Base-by-base conservation (phyloP, 1,284 basidiomycete genomes). In the Ceratobasidium sp. region DNA sequence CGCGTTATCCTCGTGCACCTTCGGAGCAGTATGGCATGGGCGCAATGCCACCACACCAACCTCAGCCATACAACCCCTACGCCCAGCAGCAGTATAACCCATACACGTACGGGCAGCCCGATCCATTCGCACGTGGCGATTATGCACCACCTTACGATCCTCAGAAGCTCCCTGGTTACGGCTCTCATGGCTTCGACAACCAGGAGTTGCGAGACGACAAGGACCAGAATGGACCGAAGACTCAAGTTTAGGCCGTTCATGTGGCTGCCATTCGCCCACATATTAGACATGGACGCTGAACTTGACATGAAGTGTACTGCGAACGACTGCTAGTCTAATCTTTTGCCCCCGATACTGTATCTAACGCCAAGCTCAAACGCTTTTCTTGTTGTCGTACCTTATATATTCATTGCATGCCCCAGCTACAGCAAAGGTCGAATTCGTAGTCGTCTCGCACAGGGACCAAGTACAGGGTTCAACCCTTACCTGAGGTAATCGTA, bases 11-110 rank as follows among this genome's bases (percentile, higher is more conserved):
- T 50, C 67, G 67, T 44, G 67, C 67, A n/a, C 67, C 67, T 9
- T 72, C 67, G 14, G 67, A 72, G 17, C 67, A 60, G 19, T 72
- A 72, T 29, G 41, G 29, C 41, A 72, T 72, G 67, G 67, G 67
- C 7, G 67, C 67, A 31, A 31, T 72, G 45, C 67, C n/a, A 6
- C 53, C 62, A n/a, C 67, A 72, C 24, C 67, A 72, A 4, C 67
- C 67, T 33, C 67, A 72, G 56, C 67, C 41, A 3, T 60, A 72
- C 44, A 72, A 72, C 22, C 67, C 67, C 31, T 72, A 72, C 29
- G 67, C 56, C 27, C 67, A 72, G 27, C 67, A 72, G 48, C 67
- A 72, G 29, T 72, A 72, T 45, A 72, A 72, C 24, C 67, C 67
- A 29, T 72, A 72, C 56, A 59, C 54, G 36, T 72, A 72, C 27